Evolutionary conservation across 441 rosid species (phyloP), one percentile per base, ranked within the genome.

Genomic region (Lepidium campestre): DNA sequence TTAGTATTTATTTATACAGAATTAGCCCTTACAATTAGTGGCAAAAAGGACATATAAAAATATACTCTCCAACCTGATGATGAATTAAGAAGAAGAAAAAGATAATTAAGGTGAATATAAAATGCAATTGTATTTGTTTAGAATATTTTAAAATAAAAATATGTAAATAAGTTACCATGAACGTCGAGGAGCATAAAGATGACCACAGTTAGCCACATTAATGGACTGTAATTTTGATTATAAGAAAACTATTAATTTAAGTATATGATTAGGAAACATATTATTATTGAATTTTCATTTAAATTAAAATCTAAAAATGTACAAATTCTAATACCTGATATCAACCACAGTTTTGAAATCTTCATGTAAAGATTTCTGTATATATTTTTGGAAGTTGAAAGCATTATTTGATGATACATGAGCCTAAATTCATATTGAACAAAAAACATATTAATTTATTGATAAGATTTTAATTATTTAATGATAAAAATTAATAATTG

Each of bases 31-130:
- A 86, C 96, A 40, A 61, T 48, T 37, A 85, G 47, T 54, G 96
- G 93, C 37, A 86, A 65, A 75, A 89, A 86, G 44, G 93, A 84
- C 20, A 86, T 79, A 82, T 86, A 80, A 0, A 89, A 79, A 66
- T 82, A 86, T 25, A 65, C 82, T 29, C 81, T 70, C 86, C 81
- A 80, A 44, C 96, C 93, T 86, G 85, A 62, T 19, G 3, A 61
- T n/a, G n/a, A n/a, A n/a, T 63, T 23, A 15, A 2, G 41, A 54
- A 41, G 15, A 19, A 6, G 7, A 20, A 15, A 17, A 10, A 45
- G 7, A 44, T 1, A 2, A 41, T 18, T 1, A 3, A 41, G 17
- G 27, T 23, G 20, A 35, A 67, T n/a, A 22, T 41, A 17, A 44
- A 7, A 54, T 13, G 32, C 1, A 52, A 6, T 18, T 7, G 1